Percentiles rank a stretch among this genome's conserved stretches.
Evolutionary conservation across 192 early-diverging fungal genomes (phyloP).

Genomic region (Thamnidium elegans): DNA sequence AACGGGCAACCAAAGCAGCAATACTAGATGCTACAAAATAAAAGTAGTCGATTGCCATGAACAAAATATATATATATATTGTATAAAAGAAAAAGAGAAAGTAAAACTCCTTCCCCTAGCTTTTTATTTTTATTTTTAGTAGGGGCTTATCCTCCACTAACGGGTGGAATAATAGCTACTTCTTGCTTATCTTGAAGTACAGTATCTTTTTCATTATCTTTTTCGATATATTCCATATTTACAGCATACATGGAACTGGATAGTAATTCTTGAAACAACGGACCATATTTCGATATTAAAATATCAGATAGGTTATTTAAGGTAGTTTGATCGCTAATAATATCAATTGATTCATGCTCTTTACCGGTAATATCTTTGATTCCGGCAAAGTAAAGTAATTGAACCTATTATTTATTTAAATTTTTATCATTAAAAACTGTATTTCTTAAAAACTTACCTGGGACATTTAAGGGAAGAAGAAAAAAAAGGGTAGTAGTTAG

Average conservation of each 20-base stretch:
- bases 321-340: conserved; percentile 25
- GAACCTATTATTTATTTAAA: conserved; percentile 39
- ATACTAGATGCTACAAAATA: conserved; percentile 46
- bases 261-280: conserved; percentile 36
- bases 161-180: conserved; percentile 63
- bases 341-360: conserved; percentile 41
- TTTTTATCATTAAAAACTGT: too few relatives aligned
- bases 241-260: conserved; percentile 54
- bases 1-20: conserved; percentile 58
- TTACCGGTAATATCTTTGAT: conserved; percentile 48
- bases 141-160: conserved; percentile 55
- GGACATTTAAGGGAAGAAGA: too few relatives aligned
- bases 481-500: too few relatives aligned
- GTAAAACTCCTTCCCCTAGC: too few relatives aligned
- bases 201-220: conserved; percentile 34
- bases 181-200: conserved; percentile 55
- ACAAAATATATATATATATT: too few relatives aligned
- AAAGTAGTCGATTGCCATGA: conserved; percentile 20
- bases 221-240: conserved; percentile 63
- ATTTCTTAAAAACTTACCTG: too few relatives aligned
- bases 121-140: neutral
- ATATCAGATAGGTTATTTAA: conserved; percentile 2
- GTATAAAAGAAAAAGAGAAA: too few relatives aligned
- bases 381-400: conserved; percentile 59
- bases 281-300: conserved; percentile 17